phyloP scores from a whole-genome alignment of 2,329 filamentous ascomycete genomes.

The Pestalotiopsis sp. region DNA sequence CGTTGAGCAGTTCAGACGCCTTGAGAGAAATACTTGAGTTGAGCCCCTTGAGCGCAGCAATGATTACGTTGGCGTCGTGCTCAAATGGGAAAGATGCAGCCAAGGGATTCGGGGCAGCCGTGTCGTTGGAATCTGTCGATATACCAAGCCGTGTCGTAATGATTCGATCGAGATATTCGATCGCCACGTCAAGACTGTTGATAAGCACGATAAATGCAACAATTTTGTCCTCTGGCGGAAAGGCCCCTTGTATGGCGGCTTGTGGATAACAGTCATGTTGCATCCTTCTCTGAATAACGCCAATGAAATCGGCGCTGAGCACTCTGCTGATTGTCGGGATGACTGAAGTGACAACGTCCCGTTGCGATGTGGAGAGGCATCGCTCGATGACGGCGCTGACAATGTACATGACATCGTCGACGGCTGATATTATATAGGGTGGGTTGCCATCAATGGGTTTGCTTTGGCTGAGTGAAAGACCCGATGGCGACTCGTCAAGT shows the following conservation, averaged over 20 bases:
- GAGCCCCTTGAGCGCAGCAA: constrained; percentile 67
- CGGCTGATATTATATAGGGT: constrained; percentile 90
- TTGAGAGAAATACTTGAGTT: constrained; percentile 75
- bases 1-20: constrained; percentile 77
- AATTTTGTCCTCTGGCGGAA: constrained; percentile 86
- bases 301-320: constrained; percentile 86
- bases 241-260: constrained; percentile 72
- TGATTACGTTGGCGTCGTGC: constrained; percentile 71
- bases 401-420: constrained; percentile 99
- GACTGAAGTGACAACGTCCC: constrained; percentile 74
- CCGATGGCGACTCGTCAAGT: constrained; percentile 82
- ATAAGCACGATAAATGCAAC: constrained; percentile 89
- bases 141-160: constrained; percentile 66
- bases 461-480: constrained; percentile 75
- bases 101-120: constrained; percentile 46
- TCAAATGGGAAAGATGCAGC: constrained; percentile 77
- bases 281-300: constrained; percentile 98
- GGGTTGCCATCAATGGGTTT: constrained; percentile 74
- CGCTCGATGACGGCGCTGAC: constrained; percentile 89
- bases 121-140: constrained; percentile 35
- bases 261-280: constrained; percentile 92
- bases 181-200: constrained; percentile 92
- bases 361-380: constrained; percentile 82
- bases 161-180: constrained; percentile 88
- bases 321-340: constrained; percentile 79